Evolutionary conservation across 345 rosid genomes (phyloP).

Genomic region (Orychophragmus violaceus): DNA sequence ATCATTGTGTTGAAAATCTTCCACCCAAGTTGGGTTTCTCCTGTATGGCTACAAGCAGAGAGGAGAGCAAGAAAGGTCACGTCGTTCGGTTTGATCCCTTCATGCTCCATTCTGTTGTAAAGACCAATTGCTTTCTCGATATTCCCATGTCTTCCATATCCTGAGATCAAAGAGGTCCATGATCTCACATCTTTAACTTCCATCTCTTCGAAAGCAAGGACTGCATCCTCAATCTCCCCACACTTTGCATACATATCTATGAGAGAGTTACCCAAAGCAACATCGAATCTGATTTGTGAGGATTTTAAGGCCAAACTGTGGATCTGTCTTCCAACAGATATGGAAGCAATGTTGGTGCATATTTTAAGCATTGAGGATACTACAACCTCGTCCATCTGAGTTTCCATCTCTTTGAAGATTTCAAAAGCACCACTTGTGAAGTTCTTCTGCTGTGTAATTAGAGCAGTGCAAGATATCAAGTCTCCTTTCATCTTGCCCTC

Average conservation of each 20-base stretch:
- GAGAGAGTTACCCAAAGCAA: constrained; percentile 53
- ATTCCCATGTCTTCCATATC: constrained; percentile 62
- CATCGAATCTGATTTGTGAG: constrained; percentile 38
- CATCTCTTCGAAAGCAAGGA: constrained; percentile 45
- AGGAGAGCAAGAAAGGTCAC: constrained; percentile 61
- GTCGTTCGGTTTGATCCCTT: constrained; percentile 54
- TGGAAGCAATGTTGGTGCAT: constrained; percentile 45
- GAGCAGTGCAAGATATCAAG: constrained; percentile 54
- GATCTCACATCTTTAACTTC: constrained; percentile 53
- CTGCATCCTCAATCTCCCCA: constrained; percentile 59
- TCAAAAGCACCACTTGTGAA: constrained; percentile 35
- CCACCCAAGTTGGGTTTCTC: constrained; percentile 51
- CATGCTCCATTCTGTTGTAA: constrained; percentile 47
- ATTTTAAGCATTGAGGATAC: constrained; percentile 54
- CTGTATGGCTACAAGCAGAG: constrained; percentile 67
- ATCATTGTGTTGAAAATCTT: constrained; percentile 51
- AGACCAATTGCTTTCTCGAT: constrained; percentile 49
- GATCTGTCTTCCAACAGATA: constrained; percentile 58
- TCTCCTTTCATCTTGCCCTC: constrained; percentile 37
- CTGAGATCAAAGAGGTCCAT: constrained; percentile 66
- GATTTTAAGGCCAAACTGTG: constrained; percentile 51
- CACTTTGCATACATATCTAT: constrained; percentile 76
- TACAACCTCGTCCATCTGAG: constrained; percentile 47
- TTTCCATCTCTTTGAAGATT: constrained; percentile 53
- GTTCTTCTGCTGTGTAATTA: constrained; percentile 36